A percentile compares a stretch with the other conserved stretches of the same genome.
Conservation (phyloP, 345 rosid species). For the Crucihimalaya himalaica region DNA sequence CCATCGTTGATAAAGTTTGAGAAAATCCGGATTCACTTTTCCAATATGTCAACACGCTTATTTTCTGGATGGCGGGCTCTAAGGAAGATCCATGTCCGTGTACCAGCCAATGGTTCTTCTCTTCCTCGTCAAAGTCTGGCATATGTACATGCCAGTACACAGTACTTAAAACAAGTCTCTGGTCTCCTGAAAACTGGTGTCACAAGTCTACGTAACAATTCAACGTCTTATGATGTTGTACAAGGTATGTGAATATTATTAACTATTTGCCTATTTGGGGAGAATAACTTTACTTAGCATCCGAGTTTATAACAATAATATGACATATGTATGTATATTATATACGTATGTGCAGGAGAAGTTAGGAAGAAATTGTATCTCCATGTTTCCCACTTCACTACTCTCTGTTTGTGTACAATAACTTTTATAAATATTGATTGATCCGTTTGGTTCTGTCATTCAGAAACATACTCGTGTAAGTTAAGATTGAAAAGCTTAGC, state of each 20-base stretch:
- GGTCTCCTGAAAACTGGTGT: conserved; percentile 91
- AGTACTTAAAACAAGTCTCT: conserved; percentile 87
- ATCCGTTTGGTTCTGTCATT: conserved; percentile 19
- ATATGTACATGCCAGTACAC: conserved; percentile 92
- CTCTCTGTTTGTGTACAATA: neutral
- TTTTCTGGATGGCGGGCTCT: conserved; percentile 76
- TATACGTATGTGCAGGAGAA: neutral
- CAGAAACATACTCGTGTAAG: conserved; percentile 81
- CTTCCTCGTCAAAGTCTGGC: conserved; percentile 88
- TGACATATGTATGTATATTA: neutral
- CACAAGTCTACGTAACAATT: conserved; percentile 85
- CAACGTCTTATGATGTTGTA: conserved; percentile 80
- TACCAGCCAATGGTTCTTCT: conserved; percentile 76
- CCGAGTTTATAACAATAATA: neutral
- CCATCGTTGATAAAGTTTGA: conserved; percentile 61
- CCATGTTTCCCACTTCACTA: neutral
- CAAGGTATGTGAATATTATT: conserved; percentile 59
- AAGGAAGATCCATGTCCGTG: conserved; percentile 58
- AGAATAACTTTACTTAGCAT: neutral
- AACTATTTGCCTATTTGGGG: conserved; percentile 12
- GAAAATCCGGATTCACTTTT: conserved; percentile 57
- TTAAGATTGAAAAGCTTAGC: conserved; percentile 80
- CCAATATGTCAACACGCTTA: conserved; percentile 60
- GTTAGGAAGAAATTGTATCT: neutral
- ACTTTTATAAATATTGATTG: conserved; percentile 4